Evolutionary conservation across 345 rosid species (phyloP).

Genomic region (Corymbia maculata): DNA sequence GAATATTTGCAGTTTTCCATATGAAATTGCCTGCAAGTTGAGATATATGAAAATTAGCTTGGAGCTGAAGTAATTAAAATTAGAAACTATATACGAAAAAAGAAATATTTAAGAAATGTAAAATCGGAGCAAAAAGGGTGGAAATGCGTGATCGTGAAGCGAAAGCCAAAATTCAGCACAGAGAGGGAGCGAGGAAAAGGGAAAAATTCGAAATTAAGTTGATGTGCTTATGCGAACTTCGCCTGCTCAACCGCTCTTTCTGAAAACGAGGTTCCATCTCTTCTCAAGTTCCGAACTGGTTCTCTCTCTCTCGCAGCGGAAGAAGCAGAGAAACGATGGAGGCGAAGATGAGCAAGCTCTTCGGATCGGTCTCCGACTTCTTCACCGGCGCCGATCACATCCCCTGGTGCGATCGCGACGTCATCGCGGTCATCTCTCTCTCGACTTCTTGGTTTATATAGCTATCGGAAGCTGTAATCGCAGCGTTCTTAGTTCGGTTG

Average conservation of each 20-base stretch:
- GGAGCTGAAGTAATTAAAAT: not conserved
- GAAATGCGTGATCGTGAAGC: not conserved
- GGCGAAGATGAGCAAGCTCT: constrained; percentile 25
- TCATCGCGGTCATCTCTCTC: constrained; percentile 34
- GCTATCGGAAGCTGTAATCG: not conserved
- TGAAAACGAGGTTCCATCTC: not conserved
- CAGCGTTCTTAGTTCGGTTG: not conserved
- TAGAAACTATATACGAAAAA: not conserved
- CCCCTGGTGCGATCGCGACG: constrained; percentile 71
- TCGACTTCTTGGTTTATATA: not conserved
- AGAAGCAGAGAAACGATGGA: constrained; percentile 18
- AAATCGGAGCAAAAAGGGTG: not conserved
- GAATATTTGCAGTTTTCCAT: not conserved
- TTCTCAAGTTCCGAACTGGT: not conserved
- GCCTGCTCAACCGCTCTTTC: not conserved
- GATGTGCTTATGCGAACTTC: not conserved
- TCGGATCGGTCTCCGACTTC: constrained; percentile 42
- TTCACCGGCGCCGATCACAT: constrained; percentile 62
- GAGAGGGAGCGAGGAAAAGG: not conserved
- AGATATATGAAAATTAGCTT: not conserved
- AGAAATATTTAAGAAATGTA: not conserved
- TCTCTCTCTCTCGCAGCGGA: not conserved
- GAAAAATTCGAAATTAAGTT: not conserved
- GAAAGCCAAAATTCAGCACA: not conserved
- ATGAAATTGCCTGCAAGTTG: not conserved